Conservation (phyloP, 768 basidiomycete genomes). For the Mycena filopes region DNA sequence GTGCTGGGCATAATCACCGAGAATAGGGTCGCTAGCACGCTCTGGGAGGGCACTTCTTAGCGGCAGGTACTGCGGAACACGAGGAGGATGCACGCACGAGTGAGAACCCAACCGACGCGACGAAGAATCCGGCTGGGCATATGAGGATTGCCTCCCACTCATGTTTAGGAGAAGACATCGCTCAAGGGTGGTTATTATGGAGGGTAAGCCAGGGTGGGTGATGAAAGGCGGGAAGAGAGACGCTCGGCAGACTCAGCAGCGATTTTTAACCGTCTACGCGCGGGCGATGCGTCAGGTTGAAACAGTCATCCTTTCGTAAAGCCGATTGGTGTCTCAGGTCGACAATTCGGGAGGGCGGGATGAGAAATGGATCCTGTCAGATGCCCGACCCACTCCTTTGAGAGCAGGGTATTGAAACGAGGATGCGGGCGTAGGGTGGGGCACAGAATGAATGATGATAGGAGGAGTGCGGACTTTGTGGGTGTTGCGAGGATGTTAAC, state of each 20-base stretch:
- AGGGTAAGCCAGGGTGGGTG: constrained; percentile 19
- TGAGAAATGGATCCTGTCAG: too few species aligned
- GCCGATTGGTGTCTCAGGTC: too few species aligned
- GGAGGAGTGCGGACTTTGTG: too few species aligned
- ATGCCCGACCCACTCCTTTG: too few species aligned
- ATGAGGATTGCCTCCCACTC: constrained; percentile 2
- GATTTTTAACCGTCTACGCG: not conserved
- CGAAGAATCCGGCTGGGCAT: constrained; percentile 4
- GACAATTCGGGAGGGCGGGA: too few species aligned
- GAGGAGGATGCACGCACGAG: constrained; percentile 8
- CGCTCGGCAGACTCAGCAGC: not conserved
- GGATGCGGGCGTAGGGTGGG: not conserved
- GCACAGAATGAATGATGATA: not conserved
- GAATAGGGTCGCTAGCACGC: constrained; percentile 19
- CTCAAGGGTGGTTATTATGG: not conserved
- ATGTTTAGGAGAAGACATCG: constrained; percentile 15
- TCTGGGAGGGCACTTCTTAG: constrained; percentile 13
- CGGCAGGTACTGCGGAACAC: not conserved
- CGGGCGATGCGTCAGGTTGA: not conserved
- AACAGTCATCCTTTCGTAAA: not conserved
- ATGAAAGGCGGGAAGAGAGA: not conserved
- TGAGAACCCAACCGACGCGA: constrained; percentile 20
- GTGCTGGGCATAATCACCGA: not conserved
- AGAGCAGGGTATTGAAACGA: too few species aligned
- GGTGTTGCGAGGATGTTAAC: too few species aligned